phyloP scores from a whole-genome alignment of 169 alveolate species.

The Perkinsus marinus region DNA sequence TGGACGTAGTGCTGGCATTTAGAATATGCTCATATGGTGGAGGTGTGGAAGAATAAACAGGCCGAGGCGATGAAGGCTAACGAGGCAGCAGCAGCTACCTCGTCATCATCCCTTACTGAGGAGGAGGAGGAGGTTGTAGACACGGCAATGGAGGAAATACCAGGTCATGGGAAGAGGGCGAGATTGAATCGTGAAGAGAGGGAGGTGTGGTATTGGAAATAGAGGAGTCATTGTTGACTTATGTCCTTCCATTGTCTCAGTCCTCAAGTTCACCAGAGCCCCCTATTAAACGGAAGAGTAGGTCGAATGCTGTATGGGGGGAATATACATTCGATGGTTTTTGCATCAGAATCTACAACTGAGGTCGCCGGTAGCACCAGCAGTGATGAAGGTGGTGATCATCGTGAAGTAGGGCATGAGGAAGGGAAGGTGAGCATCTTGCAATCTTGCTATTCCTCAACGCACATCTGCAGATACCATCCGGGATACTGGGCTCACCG shows the following conservation, averaged over 20 bases:
- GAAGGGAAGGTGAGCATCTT: not conserved
- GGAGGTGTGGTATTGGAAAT: not conserved
- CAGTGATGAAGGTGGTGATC: not conserved
- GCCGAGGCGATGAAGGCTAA: not conserved
- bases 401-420: not conserved
- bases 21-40: not conserved
- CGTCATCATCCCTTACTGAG: not conserved
- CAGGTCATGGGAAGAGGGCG: not conserved
- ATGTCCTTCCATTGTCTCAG: not conserved
- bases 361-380: not conserved
- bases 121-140: not conserved
- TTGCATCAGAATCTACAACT: not conserved
- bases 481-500: not conserved
- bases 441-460: not conserved
- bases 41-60: not conserved
- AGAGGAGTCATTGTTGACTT: too few species aligned
- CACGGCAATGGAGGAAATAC: not conserved
- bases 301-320: not conserved
- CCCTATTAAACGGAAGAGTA: not conserved
- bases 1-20: not conserved
- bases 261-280: not conserved
- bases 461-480: not conserved
- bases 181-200: not conserved
- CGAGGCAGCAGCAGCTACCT: not conserved
- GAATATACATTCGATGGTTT: not conserved